phyloP scores from a whole-genome alignment of 805 yeast species.

The Starmerella sp. region DNA sequence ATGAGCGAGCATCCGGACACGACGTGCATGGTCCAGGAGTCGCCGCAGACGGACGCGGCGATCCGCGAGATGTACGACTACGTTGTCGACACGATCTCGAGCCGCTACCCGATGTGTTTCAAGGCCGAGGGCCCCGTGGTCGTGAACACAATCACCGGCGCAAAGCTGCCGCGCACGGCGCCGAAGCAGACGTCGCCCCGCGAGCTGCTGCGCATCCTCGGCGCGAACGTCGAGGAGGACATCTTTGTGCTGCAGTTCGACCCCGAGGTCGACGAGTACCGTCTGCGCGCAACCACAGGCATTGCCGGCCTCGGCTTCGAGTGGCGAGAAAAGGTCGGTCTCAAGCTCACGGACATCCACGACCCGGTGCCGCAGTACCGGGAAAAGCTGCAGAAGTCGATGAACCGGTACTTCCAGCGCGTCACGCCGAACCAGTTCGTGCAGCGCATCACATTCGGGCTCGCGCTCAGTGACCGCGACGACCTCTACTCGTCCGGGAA shows the following conservation, averaged over 20 bases:
- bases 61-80: slow-evolving; percentile 39
- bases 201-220: slow-evolving; percentile 7
- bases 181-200: background rate
- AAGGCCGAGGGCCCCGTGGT: slow-evolving; percentile 13
- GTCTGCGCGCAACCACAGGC: slow-evolving; percentile 44
- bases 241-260: slow-evolving; percentile 46
- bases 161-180: slow-evolving; percentile 7
- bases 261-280: slow-evolving; percentile 30
- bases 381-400: slow-evolving; percentile 44
- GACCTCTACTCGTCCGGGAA: slow-evolving; percentile 13
- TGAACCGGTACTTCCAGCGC: slow-evolving; percentile 56
- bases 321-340: slow-evolving; percentile 43
- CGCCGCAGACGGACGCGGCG: slow-evolving; percentile 27
- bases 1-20: slow-evolving; percentile 19
- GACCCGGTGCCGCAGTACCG: slow-evolving; percentile 62
- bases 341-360: slow-evolving; percentile 52
- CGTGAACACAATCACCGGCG: slow-evolving; percentile 15
- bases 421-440: slow-evolving; percentile 45
- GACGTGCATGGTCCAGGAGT: slow-evolving; percentile 8
- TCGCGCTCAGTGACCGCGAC: slow-evolving; percentile 24
- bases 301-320: slow-evolving; percentile 68
- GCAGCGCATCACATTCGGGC: slow-evolving; percentile 57
- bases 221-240: slow-evolving; percentile 48
- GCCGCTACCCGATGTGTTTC: slow-evolving; percentile 47
- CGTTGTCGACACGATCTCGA: slow-evolving; percentile 32